Percentiles rank a stretch among this genome's conserved stretches.
These are phyloP conservation scores for Pisolithus microcarpus DNA, from an alignment of 768 basidiomycete genomes.

Conservation along the genomic window DNA sequence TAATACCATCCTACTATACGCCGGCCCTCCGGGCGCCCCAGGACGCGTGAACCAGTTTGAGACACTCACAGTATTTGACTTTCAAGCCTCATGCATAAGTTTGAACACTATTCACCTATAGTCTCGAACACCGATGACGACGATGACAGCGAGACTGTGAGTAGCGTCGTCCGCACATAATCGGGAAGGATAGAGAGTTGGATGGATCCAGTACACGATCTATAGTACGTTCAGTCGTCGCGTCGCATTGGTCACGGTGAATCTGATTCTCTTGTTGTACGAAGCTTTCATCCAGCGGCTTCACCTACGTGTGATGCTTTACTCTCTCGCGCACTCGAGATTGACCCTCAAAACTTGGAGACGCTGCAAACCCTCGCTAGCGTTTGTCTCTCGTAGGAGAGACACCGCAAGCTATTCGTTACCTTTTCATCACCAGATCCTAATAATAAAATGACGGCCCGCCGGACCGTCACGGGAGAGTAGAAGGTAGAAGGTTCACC, in stretches of 20 bases:
- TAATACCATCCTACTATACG: background rate
- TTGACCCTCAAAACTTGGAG: too few species aligned
- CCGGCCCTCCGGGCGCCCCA: too few species aligned
- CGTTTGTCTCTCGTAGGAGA: constrained; percentile 79
- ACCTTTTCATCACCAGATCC: too few species aligned
- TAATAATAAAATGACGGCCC: constrained; percentile 19
- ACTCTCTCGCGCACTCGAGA: constrained; percentile 71
- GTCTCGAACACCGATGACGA: constrained; percentile 28
- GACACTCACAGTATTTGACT: too few species aligned
- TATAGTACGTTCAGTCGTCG: constrained; percentile 52
- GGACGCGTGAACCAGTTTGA: too few species aligned
- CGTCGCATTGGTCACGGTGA: background rate
- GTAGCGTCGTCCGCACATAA: constrained; percentile 69
- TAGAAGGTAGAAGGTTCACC: too few species aligned
- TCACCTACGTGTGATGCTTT: constrained; percentile 77
- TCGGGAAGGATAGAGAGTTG: constrained; percentile 89
- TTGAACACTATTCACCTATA: constrained; percentile 29
- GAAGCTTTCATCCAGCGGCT: constrained; percentile 77
- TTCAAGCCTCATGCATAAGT: too few species aligned
- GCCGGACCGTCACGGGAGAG: too few species aligned
- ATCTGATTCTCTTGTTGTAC: background rate
- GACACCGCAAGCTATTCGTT: too few species aligned
- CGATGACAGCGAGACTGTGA: too few species aligned
- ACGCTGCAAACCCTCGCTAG: constrained; percentile 76
- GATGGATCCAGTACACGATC: constrained; percentile 77